Evolutionary conservation across 2,329 filamentous ascomycete species (phyloP).

Genomic region (Colletotrichum eremochloae): DNA sequence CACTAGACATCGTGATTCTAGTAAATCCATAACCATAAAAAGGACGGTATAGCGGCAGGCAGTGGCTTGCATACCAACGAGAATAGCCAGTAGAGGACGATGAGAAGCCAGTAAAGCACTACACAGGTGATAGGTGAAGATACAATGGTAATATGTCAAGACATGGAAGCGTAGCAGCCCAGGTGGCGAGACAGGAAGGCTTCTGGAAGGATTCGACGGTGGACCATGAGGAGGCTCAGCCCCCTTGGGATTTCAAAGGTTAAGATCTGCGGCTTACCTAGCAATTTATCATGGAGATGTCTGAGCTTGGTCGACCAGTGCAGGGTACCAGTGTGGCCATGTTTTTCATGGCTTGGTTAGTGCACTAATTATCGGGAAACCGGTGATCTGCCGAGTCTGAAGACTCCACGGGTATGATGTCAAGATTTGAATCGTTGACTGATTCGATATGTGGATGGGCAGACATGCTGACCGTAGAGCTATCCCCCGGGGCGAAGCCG

Average conservation of each 20-base stretch:
- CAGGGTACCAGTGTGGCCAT: not conserved
- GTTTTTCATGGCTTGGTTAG: not conserved
- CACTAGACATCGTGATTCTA: not conserved
- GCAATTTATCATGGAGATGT: no score
- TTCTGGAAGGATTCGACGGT: conserved; percentile 36
- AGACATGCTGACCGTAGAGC: not conserved
- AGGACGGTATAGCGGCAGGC: not conserved
- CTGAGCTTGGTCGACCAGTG: not conserved
- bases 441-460: conserved; percentile 4
- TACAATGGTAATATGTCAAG: not conserved
- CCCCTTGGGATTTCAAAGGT: not conserved
- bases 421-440: not conserved
- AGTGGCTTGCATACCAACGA: no score
- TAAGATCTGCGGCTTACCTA: not conserved
- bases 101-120: no score
- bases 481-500: not conserved
- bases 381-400: conserved; percentile 9
- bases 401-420: conserved; percentile 16
- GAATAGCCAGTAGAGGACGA: no score
- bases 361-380: not conserved
- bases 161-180: not conserved
- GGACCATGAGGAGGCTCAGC: not conserved
- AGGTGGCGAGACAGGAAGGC: conserved; percentile 39
- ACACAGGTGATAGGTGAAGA: not conserved
- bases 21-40: not conserved